These are phyloP conservation scores for Eucalyptus coolabah DNA, from an alignment of 345 rosid species.

Conservation along the genomic window DNA sequence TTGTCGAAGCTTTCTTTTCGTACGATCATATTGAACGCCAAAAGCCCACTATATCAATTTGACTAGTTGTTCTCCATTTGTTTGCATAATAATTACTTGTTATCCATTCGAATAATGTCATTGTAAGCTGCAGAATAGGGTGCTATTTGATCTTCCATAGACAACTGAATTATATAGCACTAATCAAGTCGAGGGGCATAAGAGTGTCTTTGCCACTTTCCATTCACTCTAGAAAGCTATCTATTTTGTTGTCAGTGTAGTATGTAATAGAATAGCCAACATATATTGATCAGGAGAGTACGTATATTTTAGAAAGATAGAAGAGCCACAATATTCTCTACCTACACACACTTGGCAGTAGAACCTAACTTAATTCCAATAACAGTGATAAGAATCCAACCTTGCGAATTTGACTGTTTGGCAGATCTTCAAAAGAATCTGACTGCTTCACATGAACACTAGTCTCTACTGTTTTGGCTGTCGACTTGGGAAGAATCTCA, in stretches of 20 bases:
- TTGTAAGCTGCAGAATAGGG: not conserved
- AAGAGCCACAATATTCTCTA: not conserved
- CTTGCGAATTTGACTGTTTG: constrained; percentile 98
- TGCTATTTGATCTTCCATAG: not conserved
- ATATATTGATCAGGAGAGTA: not conserved
- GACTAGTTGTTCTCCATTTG: not conserved
- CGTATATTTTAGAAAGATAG: not conserved
- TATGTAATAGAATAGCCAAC: not conserved
- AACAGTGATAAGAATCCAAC: constrained; percentile 18
- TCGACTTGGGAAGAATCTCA: constrained; percentile 17
- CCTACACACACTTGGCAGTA: not conserved
- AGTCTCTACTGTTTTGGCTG: constrained; percentile 18
- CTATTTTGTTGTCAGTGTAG: not conserved
- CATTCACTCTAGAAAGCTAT: not conserved
- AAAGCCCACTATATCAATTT: not conserved
- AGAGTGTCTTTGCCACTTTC: not conserved
- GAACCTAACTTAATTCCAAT: not conserved
- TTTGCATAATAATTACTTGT: not conserved
- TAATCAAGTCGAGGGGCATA: not conserved
- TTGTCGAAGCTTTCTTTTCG: not conserved
- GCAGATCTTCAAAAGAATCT: constrained; percentile 67
- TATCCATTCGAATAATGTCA: not conserved
- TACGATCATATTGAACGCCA: not conserved
- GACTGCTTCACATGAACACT: constrained; percentile 28
- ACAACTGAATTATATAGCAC: not conserved